Evolutionary conservation across 2,329 filamentous ascomycete species (phyloP), one percentile per base, ranked within the genome.

Genomic region (Arthroderma uncinatum): DNA sequence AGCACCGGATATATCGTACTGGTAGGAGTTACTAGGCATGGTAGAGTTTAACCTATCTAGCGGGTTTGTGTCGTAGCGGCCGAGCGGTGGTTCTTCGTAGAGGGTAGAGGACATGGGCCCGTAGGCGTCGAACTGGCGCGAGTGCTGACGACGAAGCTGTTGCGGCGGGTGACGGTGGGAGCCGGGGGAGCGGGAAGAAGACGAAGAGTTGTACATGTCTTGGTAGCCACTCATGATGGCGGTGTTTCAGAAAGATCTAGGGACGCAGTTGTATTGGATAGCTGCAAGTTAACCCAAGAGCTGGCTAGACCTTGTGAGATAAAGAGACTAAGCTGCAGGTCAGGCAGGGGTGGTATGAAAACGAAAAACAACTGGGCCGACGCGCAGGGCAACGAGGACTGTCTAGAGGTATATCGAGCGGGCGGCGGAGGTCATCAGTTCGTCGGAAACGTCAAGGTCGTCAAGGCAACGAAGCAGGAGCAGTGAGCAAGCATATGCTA

Each of bases 41-140:
- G 76, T 81, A 64, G 79, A 76, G 64, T 79, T 81, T 63, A 77
- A 77, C 70, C 77, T 83, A 72, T 77, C 86, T 73, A 73, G 68
- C 39, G 74, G 71, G 57, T 66, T 76, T 68, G 77, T 75, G 70
- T 79, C 82, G 71, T 77, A 83, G 65, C 75, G 77, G 66, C 78
- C 77, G 7, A 53, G 36, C 30, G 36, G 63, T 80, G 78, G 64
- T 36, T 86, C 82, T 56, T 93, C 88, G 71, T 92, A 95, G 55
- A 91, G 77, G 58, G 82, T 82, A 53, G 77, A 75, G 21, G 83
- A 80, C 67, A 89, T 79, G 57, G 83, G 82, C 60, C 79, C 82
- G 67, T 86, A 85, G 60, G 79, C 78, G 64, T 95, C 89, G 69
- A 91, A 88, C 64, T 87, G 86, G 64, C 89, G 82, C 64, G 89